Percentiles rank a stretch among this genome's conserved stretches.
phyloP scores from a whole-genome alignment of 169 alveolate species.

The Eimeria falciformis region DNA sequence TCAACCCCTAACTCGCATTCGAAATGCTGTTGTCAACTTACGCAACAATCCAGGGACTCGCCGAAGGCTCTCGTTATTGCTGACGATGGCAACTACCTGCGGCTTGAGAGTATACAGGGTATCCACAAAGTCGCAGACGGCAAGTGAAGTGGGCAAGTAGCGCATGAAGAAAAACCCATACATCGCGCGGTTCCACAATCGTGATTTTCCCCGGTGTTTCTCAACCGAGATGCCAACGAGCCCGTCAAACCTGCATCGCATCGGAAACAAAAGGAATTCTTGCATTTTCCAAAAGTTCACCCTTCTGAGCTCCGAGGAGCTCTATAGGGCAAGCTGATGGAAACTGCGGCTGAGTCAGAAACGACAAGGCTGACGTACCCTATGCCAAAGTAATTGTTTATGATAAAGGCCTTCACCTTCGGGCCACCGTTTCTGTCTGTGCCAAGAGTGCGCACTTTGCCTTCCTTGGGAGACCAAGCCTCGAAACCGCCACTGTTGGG shows the following conservation, averaged over 20 bases:
- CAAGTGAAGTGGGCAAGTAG: background rate
- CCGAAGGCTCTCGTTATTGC: background rate
- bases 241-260: constrained; percentile 26
- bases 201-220: constrained; percentile 44
- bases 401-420: background rate
- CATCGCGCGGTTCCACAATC: constrained; percentile 45
- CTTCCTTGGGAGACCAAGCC: background rate
- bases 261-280: too few relatives aligned
- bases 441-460: background rate
- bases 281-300: too few relatives aligned
- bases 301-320: background rate
- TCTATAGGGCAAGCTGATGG: background rate
- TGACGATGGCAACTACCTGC: background rate
- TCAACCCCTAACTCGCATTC: background rate
- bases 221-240: constrained; percentile 25
- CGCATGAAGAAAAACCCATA: constrained; percentile 36
- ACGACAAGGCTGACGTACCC: constrained; percentile 7
- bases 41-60: background rate
- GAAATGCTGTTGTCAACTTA: background rate
- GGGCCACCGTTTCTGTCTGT: background rate
- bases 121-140: background rate
- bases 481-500: background rate
- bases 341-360: background rate
- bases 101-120: background rate
- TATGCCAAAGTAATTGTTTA: constrained; percentile 33